Evolutionary conservation across 306 rosid genomes (phyloP).

Genomic region (Rosa chinensis): DNA sequence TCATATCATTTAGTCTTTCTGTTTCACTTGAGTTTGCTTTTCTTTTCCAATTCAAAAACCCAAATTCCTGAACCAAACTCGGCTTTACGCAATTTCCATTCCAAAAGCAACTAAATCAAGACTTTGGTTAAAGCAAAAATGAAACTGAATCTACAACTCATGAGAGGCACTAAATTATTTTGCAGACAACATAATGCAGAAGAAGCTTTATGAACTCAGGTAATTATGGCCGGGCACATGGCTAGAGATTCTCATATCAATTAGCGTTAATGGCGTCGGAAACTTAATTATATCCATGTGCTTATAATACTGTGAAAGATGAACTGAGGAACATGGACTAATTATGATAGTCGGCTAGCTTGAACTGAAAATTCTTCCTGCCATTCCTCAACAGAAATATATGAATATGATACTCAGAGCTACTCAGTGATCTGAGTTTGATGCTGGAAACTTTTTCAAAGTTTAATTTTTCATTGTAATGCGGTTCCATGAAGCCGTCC

Average conservation of each 20-base stretch:
- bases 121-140: neutral
- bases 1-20: neutral
- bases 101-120: constrained; percentile 6
- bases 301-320: constrained; percentile 14
- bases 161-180: constrained; percentile 6
- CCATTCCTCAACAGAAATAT: constrained; percentile 16
- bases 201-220: constrained; percentile 26
- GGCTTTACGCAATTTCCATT: neutral
- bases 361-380: constrained; percentile 7
- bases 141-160: constrained; percentile 32
- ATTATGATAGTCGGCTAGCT: constrained; percentile 34
- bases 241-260: constrained; percentile 28
- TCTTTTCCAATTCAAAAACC: neutral
- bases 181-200: constrained; percentile 21
- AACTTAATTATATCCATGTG: constrained; percentile 21
- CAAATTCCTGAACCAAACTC: neutral
- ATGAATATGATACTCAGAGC: neutral
- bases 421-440: constrained; percentile 12
- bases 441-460: constrained; percentile 7
- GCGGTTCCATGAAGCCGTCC: constrained; percentile 15
- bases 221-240: constrained; percentile 55
- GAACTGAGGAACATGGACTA: constrained; percentile 32
- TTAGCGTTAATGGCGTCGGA: constrained; percentile 27
- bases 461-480: neutral
- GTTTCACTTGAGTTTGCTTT: neutral